phyloP scores from a whole-genome alignment of 2,329 filamentous ascomycete species.

The Trichophyton rubrum region DNA sequence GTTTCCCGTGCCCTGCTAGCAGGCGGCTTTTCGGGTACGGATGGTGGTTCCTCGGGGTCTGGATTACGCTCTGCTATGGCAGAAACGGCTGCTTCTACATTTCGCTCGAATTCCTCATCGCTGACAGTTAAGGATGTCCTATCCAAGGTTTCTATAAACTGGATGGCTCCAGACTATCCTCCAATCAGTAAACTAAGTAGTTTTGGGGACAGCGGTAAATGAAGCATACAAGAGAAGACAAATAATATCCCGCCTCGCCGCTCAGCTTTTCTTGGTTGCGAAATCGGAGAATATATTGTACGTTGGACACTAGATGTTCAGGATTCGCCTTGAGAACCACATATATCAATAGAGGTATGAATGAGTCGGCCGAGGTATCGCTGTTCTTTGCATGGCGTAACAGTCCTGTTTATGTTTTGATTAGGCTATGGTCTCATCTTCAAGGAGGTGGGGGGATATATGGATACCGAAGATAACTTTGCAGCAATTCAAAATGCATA shows the following conservation, averaged over 20 bases:
- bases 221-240: constrained; percentile 63
- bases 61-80: constrained; percentile 86
- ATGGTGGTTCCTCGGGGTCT: constrained; percentile 36
- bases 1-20: constrained; percentile 41
- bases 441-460: background rate
- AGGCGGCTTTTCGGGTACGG: constrained; percentile 36
- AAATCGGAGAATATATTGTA: constrained; percentile 95
- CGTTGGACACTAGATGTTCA: constrained; percentile 89
- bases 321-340: constrained; percentile 91
- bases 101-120: constrained; percentile 87
- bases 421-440: background rate
- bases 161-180: constrained; percentile 56
- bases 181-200: background rate
- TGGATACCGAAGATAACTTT: constrained; percentile 89
- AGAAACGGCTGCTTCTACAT: constrained; percentile 92
- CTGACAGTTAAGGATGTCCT: constrained; percentile 84
- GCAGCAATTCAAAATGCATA: constrained; percentile 95
- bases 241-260: constrained; percentile 95
- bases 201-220: background rate
- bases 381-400: constrained; percentile 74
- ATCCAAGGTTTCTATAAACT: constrained; percentile 94
- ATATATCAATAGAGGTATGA: constrained; percentile 89
- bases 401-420: constrained; percentile 42
- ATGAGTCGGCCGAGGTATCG: constrained; percentile 91
- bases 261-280: constrained; percentile 93